phyloP scores from a whole-genome alignment of 2,329 filamentous ascomycete genomes.

The Amauroascus verrucosus region DNA sequence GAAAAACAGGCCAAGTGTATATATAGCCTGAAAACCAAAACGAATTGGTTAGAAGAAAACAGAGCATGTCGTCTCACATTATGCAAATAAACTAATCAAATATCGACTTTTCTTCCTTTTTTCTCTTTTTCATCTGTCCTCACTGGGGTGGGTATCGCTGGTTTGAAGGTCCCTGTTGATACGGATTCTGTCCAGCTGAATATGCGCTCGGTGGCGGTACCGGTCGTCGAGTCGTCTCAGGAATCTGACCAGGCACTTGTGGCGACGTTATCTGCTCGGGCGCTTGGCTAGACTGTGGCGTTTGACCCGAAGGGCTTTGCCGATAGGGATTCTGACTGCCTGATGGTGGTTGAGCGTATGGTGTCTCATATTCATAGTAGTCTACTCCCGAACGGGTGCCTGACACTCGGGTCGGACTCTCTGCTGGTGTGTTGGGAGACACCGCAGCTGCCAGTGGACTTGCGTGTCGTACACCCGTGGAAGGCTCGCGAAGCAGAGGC shows the following conservation, averaged over 20 bases:
- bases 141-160: neutral
- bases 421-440: constrained; percentile 13
- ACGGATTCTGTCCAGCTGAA: neutral
- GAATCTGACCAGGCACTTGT: neutral
- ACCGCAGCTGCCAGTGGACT: neutral
- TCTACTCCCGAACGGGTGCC: constrained; percentile 9
- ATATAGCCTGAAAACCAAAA: neutral
- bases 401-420: constrained; percentile 13
- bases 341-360: neutral
- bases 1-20: neutral
- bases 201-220: neutral
- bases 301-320: neutral
- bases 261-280: neutral
- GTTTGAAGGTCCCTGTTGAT: constrained; percentile 1
- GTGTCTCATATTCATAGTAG: constrained; percentile 4
- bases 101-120: neutral
- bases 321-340: constrained; percentile 2
- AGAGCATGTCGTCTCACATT: constrained; percentile 1
- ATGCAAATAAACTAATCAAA: neutral
- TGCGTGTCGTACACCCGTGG: constrained; percentile 29
- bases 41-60: neutral
- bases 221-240: neutral
- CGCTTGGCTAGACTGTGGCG: neutral
- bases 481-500: constrained; percentile 29
- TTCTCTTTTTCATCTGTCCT: neutral